phyloP scores from a whole-genome alignment of 192 early-diverging fungal genomes.

The Gaertneriomyces sp. region DNA sequence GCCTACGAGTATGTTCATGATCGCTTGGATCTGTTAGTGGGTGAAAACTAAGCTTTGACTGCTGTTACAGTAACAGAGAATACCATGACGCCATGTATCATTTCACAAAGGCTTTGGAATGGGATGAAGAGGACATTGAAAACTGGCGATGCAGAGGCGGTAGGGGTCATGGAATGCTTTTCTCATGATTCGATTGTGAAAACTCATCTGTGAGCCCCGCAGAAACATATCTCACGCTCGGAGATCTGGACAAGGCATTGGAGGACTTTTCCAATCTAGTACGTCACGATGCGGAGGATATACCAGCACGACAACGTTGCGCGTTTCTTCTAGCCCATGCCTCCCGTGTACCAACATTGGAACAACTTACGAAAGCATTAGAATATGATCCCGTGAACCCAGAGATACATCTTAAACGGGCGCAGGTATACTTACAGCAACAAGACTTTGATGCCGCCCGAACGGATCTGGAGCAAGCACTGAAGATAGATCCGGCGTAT shows the following conservation, averaged over 20 bases:
- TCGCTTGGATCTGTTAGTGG: too few species aligned
- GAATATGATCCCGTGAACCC: constrained; percentile 15
- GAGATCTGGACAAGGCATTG: constrained; percentile 12
- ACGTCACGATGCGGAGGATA: constrained; percentile 28
- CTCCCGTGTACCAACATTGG: background rate
- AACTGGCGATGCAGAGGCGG: too few species aligned
- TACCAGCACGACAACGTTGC: constrained; percentile 25
- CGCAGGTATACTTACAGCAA: constrained; percentile 5
- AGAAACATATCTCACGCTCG: constrained; percentile 7
- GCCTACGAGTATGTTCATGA: constrained; percentile 28
- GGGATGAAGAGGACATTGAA: too few species aligned
- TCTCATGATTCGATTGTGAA: too few species aligned
- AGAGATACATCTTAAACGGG: constrained; percentile 22
- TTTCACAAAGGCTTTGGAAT: too few species aligned
- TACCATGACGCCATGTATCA: too few species aligned
- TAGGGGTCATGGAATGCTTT: too few species aligned
- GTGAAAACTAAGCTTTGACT: background rate
- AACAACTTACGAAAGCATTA: constrained; percentile 24
- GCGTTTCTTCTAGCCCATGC: background rate
- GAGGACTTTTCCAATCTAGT: constrained; percentile 19
- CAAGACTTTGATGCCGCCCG: constrained; percentile 30
- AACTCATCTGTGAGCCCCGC: too few species aligned
- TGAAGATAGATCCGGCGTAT: constrained; percentile 24
- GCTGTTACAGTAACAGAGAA: background rate
- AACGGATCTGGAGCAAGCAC: constrained; percentile 17